Evolutionary conservation across 805 yeast species (phyloP), one percentile per base, ranked within the genome.

Genomic region (Candida schatavii): DNA sequence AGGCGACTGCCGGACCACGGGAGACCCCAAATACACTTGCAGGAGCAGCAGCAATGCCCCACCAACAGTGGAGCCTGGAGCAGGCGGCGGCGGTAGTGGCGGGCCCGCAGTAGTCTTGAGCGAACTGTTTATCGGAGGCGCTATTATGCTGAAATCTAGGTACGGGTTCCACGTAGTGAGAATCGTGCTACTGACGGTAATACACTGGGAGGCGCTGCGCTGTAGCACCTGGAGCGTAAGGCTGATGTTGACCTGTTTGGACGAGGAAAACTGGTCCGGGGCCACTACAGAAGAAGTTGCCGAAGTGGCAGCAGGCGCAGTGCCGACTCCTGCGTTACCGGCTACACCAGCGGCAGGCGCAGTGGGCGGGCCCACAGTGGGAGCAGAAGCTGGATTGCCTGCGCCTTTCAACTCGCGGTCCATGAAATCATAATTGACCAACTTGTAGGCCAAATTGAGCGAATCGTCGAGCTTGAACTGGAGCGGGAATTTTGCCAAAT

Each of bases 81-180:
- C 15, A 17, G 36, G 36, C 10, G 20, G 10, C 9, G 35, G 6
- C 5, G 20, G 20, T 10, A 31, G 35, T 4, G 25, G 13, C 10
- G 22, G 18, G 5, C 39, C 31, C 5, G 18, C 9, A 3, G 58
- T 34, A 2, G 66, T 49, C 40, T 69, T 70, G 27, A 66, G 48
- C 1, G 65, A 57, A 45, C 62, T 67, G 43, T 61, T 68, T 25
- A 64, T 60, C 9, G 75, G 72, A 4, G 65, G 70, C 3, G 70
- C 71, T 45, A 52, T 54, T 21, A 64, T 52, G 42, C 58, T 56
- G 47, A 70, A 59, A 41, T 65, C 75, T 29, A 70, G 50, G 34
- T 52, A 50, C 3, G 77, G 75, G 7, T 64, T 45, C 75, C 74
- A 68, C 34, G 54, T 51, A 3, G 74, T 68, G 13, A 58, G 47